A percentile compares a stretch with the other conserved stretches of the same genome.
Evolutionary conservation across 768 basidiomycete species (phyloP).

Genomic region (Suillus occidentalis): DNA sequence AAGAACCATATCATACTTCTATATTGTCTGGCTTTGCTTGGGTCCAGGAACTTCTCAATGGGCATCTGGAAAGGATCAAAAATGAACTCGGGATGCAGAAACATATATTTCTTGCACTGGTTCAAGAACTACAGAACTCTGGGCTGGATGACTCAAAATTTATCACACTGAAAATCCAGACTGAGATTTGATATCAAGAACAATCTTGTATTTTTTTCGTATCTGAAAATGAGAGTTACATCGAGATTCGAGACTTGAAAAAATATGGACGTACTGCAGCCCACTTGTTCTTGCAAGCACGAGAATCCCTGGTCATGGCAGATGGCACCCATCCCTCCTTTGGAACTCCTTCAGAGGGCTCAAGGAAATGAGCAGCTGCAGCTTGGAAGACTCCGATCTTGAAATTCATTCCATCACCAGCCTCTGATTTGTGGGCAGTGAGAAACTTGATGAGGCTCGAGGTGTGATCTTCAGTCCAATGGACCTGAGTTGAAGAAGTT

Average conservation of each 20-base stretch:
- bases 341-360: not conserved
- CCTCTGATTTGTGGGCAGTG: not conserved
- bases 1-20: too few species aligned
- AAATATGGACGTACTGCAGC: not conserved
- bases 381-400: not conserved
- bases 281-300: not conserved
- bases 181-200: not conserved
- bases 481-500: not conserved
- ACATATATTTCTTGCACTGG: too few species aligned
- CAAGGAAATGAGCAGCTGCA: not conserved
- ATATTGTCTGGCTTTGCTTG: too few species aligned
- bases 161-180: not conserved
- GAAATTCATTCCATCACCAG: not conserved
- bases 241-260: not conserved
- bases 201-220: not conserved
- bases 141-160: too few species aligned
- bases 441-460: not conserved
- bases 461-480: not conserved
- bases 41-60: too few species aligned
- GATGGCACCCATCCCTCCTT: not conserved
- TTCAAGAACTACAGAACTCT: too few species aligned
- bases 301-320: not conserved
- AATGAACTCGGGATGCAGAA: too few species aligned
- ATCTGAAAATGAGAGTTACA: not conserved
- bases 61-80: too few species aligned